Evolutionary conservation across 1,284 basidiomycete genomes (phyloP).

Genomic region (Vanrija pseudolonga): DNA sequence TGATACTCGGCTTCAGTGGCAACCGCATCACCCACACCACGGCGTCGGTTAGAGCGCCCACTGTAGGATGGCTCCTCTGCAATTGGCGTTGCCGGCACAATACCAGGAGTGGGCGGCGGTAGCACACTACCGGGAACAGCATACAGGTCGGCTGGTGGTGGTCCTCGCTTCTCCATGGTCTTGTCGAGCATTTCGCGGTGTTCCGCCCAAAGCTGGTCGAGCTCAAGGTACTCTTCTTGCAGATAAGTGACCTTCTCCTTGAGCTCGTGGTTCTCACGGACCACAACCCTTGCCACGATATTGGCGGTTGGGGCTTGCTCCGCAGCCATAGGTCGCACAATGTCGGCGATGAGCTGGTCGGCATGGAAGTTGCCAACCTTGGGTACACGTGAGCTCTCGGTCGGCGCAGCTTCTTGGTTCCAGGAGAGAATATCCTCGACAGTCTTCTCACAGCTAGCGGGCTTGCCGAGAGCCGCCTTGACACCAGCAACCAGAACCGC

Average conservation of each 20-base stretch:
- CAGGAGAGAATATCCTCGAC: conserved; percentile 24
- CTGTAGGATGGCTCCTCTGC: conserved; percentile 26
- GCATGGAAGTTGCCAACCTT: conserved; percentile 5
- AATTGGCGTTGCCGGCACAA: conserved; percentile 25
- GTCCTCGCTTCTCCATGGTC: conserved; percentile 42
- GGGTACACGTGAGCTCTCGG: conserved; percentile 11
- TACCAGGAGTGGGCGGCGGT: conserved; percentile 29
- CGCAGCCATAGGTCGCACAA: conserved; percentile 16
- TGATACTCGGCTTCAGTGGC: conserved; percentile 96
- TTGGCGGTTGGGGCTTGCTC: conserved; percentile 6
- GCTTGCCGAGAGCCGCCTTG: conserved; percentile 10
- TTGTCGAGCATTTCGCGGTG: conserved; percentile 66
- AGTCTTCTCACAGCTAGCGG: conserved; percentile 5
- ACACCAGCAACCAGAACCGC: conserved; percentile 17
- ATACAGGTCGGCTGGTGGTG: conserved; percentile 35
- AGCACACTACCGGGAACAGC: conserved; percentile 28
- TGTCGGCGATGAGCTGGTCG: conserved; percentile 12
- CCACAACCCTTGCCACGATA: conserved; percentile 16
- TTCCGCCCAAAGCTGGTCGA: conserved; percentile 67
- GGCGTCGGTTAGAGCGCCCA: conserved; percentile 27
- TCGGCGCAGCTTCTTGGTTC: conserved; percentile 29
- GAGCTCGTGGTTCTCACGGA: conserved; percentile 50
- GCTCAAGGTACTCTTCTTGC: conserved; percentile 62
- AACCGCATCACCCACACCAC: conserved; percentile 70
- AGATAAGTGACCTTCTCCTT: conserved; percentile 59